These are phyloP conservation scores for Salvia sclarea DNA, from an alignment of 305 asterid species.

Conservation along the genomic window DNA sequence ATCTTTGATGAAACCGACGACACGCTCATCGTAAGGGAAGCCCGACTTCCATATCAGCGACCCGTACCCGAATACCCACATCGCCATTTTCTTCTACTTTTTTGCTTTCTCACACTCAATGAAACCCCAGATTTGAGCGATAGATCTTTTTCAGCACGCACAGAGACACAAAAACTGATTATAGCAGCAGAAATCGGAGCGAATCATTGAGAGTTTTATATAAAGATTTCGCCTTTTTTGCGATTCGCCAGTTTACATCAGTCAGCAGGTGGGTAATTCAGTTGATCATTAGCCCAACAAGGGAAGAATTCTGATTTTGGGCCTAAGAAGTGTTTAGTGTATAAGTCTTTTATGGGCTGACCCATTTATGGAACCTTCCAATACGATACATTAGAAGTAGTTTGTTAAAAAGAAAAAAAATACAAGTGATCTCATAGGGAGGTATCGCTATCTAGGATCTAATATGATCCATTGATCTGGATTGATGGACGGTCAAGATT, in stretches of 20 bases:
- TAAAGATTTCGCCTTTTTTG: neutral
- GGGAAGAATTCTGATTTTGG: neutral
- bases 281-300: constrained; percentile 15
- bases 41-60: constrained; percentile 96
- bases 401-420: no score
- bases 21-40: constrained; percentile 73
- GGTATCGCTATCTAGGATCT: no score
- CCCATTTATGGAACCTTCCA: neutral
- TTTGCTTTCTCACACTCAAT: constrained; percentile 29
- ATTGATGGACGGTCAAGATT: no score
- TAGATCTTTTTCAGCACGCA: neutral
- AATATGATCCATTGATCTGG: no score
- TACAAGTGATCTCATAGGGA: no score
- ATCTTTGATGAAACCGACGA: constrained; percentile 79
- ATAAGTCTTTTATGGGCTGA: neutral
- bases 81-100: constrained; percentile 50
- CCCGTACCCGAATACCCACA: constrained; percentile 99
- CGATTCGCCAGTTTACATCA: constrained; percentile 22
- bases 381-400: no score
- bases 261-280: constrained; percentile 34
- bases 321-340: neutral
- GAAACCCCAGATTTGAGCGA: constrained; percentile 29
- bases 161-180: neutral
- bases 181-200: neutral
- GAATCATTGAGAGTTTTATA: constrained; percentile 1